phyloP scores from a whole-genome alignment of 805 yeast genomes.

The Spathaspora hagerdaliae region DNA sequence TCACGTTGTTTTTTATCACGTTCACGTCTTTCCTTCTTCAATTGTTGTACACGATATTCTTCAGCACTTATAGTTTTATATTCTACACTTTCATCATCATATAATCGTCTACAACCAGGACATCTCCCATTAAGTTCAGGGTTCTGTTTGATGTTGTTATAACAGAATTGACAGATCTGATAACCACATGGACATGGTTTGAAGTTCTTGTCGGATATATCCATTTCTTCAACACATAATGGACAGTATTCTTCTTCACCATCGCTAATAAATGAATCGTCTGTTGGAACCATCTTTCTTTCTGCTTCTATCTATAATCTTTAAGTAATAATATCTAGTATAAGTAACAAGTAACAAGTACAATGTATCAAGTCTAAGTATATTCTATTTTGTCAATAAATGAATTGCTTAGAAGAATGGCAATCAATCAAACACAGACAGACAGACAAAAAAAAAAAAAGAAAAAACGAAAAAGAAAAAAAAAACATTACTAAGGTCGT shows the following conservation, averaged over 20 bases:
- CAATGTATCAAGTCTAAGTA: too few species aligned
- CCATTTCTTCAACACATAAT: constrained; percentile 96
- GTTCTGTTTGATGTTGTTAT: constrained; percentile 91
- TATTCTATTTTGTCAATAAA: too few species aligned
- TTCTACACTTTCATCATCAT: constrained; percentile 90
- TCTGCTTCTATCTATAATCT: not conserved
- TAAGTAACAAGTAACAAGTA: too few species aligned
- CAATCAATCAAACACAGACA: not conserved
- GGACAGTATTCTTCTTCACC: constrained; percentile 86
- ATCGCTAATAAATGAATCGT: constrained; percentile 65
- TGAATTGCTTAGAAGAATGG: not conserved
- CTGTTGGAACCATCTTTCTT: constrained; percentile 25
- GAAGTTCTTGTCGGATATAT: constrained; percentile 90
- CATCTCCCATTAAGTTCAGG: constrained; percentile 95
- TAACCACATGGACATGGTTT: constrained; percentile 99
- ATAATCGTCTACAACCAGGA: constrained; percentile 94
- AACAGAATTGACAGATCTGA: constrained; percentile 97
- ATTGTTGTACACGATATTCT: constrained; percentile 79
- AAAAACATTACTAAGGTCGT: not conserved
- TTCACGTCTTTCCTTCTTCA: constrained; percentile 76
- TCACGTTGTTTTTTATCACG: constrained; percentile 80
- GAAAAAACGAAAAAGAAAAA: too few species aligned
- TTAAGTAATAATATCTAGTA: not conserved
- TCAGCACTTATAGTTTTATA: constrained; percentile 81
- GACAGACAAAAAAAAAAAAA: not conserved